Base-by-base conservation (phyloP, 495 filamentous ascomycete genomes). In the Daldinia loculata region DNA sequence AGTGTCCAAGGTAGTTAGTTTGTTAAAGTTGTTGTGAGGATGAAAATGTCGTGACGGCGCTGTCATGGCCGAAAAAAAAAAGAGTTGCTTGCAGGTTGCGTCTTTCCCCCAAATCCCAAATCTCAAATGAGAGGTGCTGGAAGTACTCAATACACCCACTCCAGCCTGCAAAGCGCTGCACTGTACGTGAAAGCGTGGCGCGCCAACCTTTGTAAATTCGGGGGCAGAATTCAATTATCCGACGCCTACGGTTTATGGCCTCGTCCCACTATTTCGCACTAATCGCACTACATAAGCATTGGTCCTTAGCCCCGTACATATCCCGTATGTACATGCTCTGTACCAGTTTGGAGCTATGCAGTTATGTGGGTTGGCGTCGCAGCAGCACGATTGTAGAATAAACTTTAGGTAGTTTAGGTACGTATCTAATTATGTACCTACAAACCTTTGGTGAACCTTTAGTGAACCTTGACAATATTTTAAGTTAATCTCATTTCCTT, bases 171-270 rank as follows among this genome's bases (percentile, higher is more conserved):
- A 48, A 48, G 43, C 61, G 41, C 55, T 59, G 56, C 39, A 45
- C 63, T 59, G 30, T 51, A 50, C 63, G 24, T 64, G 26, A 56
- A 56, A 27, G 53, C 61, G 58, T 61, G 63, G 69, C 69, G 69
- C 69, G 63, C 63, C 58, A 62, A 14, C 63, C 63, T 63, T 63
- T 67, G 58, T 48, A 66, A 67, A 67, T 66, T 71, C 63, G 63
- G 69, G 69, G 36, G 59, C 11, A 61, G 57, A 55, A 30, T 66
- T 67, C 59, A 71, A 71, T 71, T 71, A 71, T 67, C 69, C 69
- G 63, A 71, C 22, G 53, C 63, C 63, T 67, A 41, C 32, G 27
- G 30, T 36, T 43, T 56, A 26, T 30, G 50, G 5, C 27, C 55
- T 17, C 26, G 59, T 57, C 61, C 67, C 61, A 65, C 61, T 53